Evolutionary conservation across 352 stramenopile genomes (phyloP), one percentile per base, ranked within the genome.

Genomic region (Phytophthora podocarpi): DNA sequence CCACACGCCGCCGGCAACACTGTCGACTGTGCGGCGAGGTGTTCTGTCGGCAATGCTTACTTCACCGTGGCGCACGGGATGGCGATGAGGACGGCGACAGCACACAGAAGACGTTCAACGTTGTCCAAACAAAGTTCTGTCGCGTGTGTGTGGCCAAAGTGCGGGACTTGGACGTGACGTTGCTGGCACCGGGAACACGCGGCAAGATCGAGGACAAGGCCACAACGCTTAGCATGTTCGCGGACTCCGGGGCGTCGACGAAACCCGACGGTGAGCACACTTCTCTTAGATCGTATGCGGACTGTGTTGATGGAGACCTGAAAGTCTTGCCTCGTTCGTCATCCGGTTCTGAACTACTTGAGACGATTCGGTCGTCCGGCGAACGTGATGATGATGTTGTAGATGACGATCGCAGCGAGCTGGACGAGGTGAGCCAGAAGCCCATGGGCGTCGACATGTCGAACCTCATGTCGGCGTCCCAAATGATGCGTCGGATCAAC

Each of bases 21-120:
- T 93, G 83, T 59, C 81, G 83, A 1, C 51, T 93, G n/a, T 93
- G 83, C 42, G 83, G 83, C 7, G 83, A 92, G 24, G 76, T 92
- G 1, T 82, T 89, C 26, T 92, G 83, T 51, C 52, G 73, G 32
- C 85, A 81, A 42, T 92, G 83, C 47, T 54, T 81, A 30, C 40
- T 90, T 24, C 70, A 75, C 43, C 77, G 80, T 13, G 73, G 67
- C 13, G 60, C 76, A 5, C 62, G 55, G 20, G 36, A 61, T 13
- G 39, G 53, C 12, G 56, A 41, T 10, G 48, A 45, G 34, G 48
- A 49, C 26, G 42, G 21, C 31, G 48, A 71, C 26, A 57, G 21
- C 61, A 27, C 34, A 3, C 16, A 57, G 15, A 60, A 50, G 47
- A 67, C 49, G 23, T 81, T 85, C 48, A 68, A 70, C 31, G 46